Base-by-base conservation (phyloP, 306 rosid genomes). In the Prunus armeniaca region DNA sequence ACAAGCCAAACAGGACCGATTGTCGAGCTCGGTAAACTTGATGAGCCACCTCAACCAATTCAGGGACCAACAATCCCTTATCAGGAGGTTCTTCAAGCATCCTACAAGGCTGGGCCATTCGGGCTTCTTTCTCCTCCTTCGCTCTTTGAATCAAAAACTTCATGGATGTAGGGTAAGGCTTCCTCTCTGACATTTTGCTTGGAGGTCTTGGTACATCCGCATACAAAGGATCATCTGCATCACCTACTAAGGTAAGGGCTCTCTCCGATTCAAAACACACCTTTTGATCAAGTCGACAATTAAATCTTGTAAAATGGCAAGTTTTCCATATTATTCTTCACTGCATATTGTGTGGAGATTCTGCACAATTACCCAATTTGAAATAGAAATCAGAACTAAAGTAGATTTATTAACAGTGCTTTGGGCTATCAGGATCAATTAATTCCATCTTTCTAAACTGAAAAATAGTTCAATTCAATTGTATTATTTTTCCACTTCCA, bases 61-160 rank as follows among this genome's bases (percentile, higher is more conserved):
- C 91, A 12, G 97, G 93, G 49, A 93, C 92, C 82, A 91, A 61
- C 27, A 91, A 78, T 4, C 98, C 98, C 56, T 93, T 93, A 12
- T 77, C 87, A 20, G 98, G 97, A 3, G 95, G 83, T 4, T 86
- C 81, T 78, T 86, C 87, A 9, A 89, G 83, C 86, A 91, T 74
- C 76, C 87, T 76, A 75, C 89, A 85, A 2, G 93, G 97, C 25
- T 91, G 82, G 3, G 82, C 84, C 88, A 83, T 89, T 58, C 91
- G 79, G 12, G 86, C 86, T 75, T 81, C 86, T 84, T 78, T 89
- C 80, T 89, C 91, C 75, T 80, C 82, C 72, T 88, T 93, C 49
- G 92, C 96, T 73, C 87, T 87, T 64, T 69, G 86, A 57, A 93
- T 91, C 83, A 93, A 78, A 74, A 86, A 69, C 80, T 88, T 93